Conservation (phyloP, 257 asterid genomes). For the Ligustrum vulgare region DNA sequence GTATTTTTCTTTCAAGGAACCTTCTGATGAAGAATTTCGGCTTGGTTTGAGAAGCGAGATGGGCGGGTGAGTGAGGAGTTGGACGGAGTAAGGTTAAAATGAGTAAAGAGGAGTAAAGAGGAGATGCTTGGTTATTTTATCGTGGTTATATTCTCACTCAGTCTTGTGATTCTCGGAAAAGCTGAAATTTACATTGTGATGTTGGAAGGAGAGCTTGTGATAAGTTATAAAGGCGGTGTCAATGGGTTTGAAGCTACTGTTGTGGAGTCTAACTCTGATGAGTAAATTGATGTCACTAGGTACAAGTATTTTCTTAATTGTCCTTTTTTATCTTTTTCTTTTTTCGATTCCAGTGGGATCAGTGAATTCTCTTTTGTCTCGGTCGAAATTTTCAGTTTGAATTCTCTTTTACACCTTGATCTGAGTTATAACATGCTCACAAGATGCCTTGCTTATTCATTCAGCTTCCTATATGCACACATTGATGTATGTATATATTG, state of each 20-base stretch:
- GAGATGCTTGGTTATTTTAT: constrained; percentile 32
- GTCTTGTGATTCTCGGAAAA: constrained; percentile 40
- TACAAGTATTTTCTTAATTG: constrained; percentile 16
- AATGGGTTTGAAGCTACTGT: constrained; percentile 95
- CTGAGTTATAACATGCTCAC: too few species aligned
- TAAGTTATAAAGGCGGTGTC: constrained; percentile 84
- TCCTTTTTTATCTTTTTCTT: too few species aligned
- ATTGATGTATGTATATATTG: not conserved
- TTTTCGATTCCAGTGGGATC: too few species aligned
- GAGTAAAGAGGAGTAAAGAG: constrained; percentile 53
- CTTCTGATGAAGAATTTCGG: too few species aligned
- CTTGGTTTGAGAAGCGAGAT: too few species aligned
- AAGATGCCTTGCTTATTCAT: constrained; percentile 13
- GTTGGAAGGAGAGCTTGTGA: constrained; percentile 92
- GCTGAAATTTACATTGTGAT: constrained; percentile 83
- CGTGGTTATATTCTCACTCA: constrained; percentile 41
- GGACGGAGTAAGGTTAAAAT: constrained; percentile 37
- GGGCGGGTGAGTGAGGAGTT: constrained; percentile 33
- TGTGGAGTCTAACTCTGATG: constrained; percentile 77
- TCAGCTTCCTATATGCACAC: not conserved
- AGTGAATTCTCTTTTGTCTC: too few species aligned
- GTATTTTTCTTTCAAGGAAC: too few species aligned
- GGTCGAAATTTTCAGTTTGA: too few species aligned
- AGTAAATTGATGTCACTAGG: constrained; percentile 81
- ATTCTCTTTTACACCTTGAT: too few species aligned